Evolutionary conservation across 1,139 yeast species (phyloP).

Genomic region (Arxiozyma slooffiae): DNA sequence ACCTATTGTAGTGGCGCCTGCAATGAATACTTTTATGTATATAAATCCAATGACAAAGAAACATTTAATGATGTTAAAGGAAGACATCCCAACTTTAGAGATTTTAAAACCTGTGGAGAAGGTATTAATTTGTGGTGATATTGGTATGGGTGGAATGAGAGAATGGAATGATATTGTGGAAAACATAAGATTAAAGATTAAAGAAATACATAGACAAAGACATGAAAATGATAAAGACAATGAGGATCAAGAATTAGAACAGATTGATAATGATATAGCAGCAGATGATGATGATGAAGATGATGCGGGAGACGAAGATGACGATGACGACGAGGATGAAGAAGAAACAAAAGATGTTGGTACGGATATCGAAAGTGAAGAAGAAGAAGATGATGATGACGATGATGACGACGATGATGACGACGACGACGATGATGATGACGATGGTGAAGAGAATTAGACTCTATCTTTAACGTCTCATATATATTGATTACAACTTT

Average conservation of each 20-base stretch:
- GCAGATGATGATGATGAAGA: conserved; percentile 29
- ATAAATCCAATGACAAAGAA: conserved; percentile 79
- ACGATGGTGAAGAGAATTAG: background rate
- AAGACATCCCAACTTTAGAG: conserved; percentile 89
- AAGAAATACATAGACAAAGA: conserved; percentile 21
- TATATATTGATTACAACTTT: background rate
- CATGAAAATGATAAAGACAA: conserved; percentile 13
- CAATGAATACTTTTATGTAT: conserved; percentile 87
- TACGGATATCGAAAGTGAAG: conserved; percentile 13
- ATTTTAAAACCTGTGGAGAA: conserved; percentile 85
- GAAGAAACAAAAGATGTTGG: conserved; percentile 25
- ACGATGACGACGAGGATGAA: conserved; percentile 16
- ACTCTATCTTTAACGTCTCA: background rate
- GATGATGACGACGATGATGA: conserved; percentile 5
- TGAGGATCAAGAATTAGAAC: conserved; percentile 22
- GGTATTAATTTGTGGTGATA: conserved; percentile 72
- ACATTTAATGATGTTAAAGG: conserved; percentile 63
- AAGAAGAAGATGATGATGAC: conserved; percentile 7
- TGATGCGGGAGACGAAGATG: conserved; percentile 29
- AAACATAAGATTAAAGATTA: conserved; percentile 46
- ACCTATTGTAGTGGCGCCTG: conserved; percentile 84
- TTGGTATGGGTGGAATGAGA: conserved; percentile 92
- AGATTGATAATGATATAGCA: conserved; percentile 25
- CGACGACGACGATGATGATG: conserved; percentile 9
- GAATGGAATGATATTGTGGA: conserved; percentile 94